Base-by-base conservation (phyloP, 768 basidiomycete species). In the Hericium alpestre region DNA sequence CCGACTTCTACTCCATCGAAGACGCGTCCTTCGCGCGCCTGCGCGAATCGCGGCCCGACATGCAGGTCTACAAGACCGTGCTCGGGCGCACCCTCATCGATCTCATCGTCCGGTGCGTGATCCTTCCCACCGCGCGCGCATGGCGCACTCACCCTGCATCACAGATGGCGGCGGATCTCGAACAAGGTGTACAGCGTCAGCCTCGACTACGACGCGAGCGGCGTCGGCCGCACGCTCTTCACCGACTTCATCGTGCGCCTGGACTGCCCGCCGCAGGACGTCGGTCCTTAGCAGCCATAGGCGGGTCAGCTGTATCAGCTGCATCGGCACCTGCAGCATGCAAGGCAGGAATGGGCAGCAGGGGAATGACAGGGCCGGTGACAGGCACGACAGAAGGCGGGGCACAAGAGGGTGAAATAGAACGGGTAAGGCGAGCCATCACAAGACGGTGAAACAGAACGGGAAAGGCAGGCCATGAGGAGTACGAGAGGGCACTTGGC, bases 161-260 rank as follows among this genome's bases (percentile, higher is more conserved):
- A 23, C 61, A 85, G 84, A 62, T 85, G 82, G 82, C 69, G 72
- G 43, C 64, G 65, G 39, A 56, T 79, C 20, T 70, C 71, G 40
- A 74, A 73, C 1, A 72, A 71, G 11, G 48, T 77, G 37, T 85
- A 81, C 58, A 73, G 72, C 40, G 79, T 84, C 59, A 77, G 80
- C 5, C 65, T 86, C 61, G 83, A 83, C 18, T 86, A 87, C 61
- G 83, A 84, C 53, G 80, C 82, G 4, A 77, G 76, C 51, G 84
- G 85, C 0, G 79, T 81, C 0, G 83, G 83, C 12, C 74, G 69
- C 38, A 71, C 70, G 20, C 66, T 86, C 11, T 75, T 86, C 56
- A 78, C 80, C 15, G 75, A 83, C 58, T 69, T 77, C 58, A 69
- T 69, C n/a, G 65, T 87, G 46, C 71, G 72, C 20, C 66, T 85